Evolutionary conservation across 2,329 filamentous ascomycete species (phyloP), one percentile per base, ranked within the genome.

Genomic region (Parastagonospora avenae): DNA sequence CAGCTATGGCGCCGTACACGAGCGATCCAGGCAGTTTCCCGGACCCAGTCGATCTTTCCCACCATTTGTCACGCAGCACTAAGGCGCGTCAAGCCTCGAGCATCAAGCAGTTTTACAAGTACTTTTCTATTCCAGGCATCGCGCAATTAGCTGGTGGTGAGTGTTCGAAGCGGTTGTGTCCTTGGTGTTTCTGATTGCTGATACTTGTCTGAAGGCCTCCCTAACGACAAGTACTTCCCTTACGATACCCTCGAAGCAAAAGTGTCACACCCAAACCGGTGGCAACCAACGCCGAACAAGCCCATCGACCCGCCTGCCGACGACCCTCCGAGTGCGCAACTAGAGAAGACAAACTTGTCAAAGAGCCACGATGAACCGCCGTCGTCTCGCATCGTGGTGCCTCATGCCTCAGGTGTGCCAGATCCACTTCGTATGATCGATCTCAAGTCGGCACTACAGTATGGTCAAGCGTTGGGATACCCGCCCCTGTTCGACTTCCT

Each of bases 161-260:
- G 48, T 41, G 16, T n/a, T 16, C 16, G 11, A 31, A 19, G 2
- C 2, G 2, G 10, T 28, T 4, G 16, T 39, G 19, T 16, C 19
- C 9, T n/a, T 8, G 11, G 5, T 11, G 15, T 19, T 11, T 27
- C 67, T 39, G 66, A 51, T 14, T 8, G 4, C 33, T 33, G 36
- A 36, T 46, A 36, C 40, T 28, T 10, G 12, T 42, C 15, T 28
- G 6, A 57, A 92, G 90, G 91, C 53, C 83, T 96, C 16, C 92
- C 92, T 12, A 88, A 94, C 73, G 80, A 87, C 33, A 82, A 83
- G 50, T 91, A 91, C 76, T 97, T 97, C 68, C 92, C 92, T 8
- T 96, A 89, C 74, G 92, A 97, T 65, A 94, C 91, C 0, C 85
- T 97, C 56, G 91, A 96, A 74, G 90, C 92, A 35, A 86, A 88